A percentile compares a stretch with the other conserved stretches of the same genome.
These are phyloP conservation scores for Entomortierella beljakovae DNA, from an alignment of 192 early-diverging fungal species.

Conservation along the genomic window DNA sequence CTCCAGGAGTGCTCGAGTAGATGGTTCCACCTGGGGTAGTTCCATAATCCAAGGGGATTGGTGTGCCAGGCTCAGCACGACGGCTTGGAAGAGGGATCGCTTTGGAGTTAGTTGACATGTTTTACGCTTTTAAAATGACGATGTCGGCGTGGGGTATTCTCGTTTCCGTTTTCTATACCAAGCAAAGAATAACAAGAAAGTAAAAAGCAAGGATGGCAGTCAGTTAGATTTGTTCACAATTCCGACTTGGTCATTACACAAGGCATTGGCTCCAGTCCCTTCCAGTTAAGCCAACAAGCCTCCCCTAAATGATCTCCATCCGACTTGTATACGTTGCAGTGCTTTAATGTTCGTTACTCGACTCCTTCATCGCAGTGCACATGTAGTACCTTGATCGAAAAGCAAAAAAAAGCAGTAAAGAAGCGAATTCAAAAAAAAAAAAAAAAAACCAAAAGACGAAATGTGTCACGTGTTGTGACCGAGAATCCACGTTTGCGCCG, in stretches of 20 bases:
- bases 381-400: constrained; percentile 53
- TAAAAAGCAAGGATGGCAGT: not conserved
- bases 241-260: not conserved
- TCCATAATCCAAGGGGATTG: constrained; percentile 65
- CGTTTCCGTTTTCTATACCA: constrained; percentile 43
- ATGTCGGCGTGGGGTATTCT: constrained; percentile 44
- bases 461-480: not conserved
- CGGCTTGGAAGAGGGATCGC: constrained; percentile 64
- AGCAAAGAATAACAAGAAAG: not conserved
- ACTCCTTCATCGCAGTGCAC: constrained; percentile 2
- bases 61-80: constrained; percentile 60
- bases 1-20: constrained; percentile 71
- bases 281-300: not conserved
- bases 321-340: not conserved
- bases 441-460: not conserved
- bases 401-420: constrained; percentile 45
- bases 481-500: too few relatives aligned
- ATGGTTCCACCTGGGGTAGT: constrained; percentile 73
- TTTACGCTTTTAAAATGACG: constrained; percentile 44
- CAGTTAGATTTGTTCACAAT: not conserved
- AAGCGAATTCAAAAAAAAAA: constrained; percentile 3
- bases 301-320: not conserved
- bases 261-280: not conserved
- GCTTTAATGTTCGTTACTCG: not conserved
- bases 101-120: constrained; percentile 55